Evolutionary conservation across 768 basidiomycete genomes (phyloP), one percentile per base, ranked within the genome.

Genomic region (Amanita pallidorosea): DNA sequence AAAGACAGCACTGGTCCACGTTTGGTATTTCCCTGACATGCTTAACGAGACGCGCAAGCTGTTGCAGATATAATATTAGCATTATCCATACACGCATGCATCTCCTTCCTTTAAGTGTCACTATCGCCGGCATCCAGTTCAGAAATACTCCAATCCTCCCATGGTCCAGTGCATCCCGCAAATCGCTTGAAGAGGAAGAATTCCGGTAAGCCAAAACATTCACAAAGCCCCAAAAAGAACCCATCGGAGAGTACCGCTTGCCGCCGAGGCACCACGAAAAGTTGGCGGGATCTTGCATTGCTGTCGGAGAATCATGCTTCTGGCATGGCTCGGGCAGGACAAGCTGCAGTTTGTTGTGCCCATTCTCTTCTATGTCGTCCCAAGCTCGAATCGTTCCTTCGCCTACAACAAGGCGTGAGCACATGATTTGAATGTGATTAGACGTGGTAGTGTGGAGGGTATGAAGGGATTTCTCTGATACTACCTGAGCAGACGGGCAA

Each of bases 201-300:
- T n/a, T 48, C 36, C 23, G 18, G 20, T 15, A 17, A 23, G 13
- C 47, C 45, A 47, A 15, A 48, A 23, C 47, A 48, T 38, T 48
- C 47, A 17, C 47, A 48, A 25, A 27, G n/a, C 17, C 47, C 47
- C 22, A 18, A 22, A 25, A n/a, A 48, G 47, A 48, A 48, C 2
- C 47, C 47, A n/a, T 48, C 47, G 27, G 35, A 40, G 47, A 40
- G 17, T 37, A 48, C 6, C 47, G 47, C 25, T 8, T 38, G 23
- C 47, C 37, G n/a, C 36, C 47, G n/a, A 48, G 47, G 17, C 47
- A 48, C 47, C 47, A 48, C 11, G 47, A 48, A 17, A 38, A 38
- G n/a, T 22, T 48, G 47, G 20, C n/a, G 2, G 47, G 47, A 23
- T 48, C 47, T 17, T n/a, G 47, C 20, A 29, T 47, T 4, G 34